Base-by-base conservation (phyloP, 1,139 yeast genomes). In the Hanseniaspora sp. region DNA sequence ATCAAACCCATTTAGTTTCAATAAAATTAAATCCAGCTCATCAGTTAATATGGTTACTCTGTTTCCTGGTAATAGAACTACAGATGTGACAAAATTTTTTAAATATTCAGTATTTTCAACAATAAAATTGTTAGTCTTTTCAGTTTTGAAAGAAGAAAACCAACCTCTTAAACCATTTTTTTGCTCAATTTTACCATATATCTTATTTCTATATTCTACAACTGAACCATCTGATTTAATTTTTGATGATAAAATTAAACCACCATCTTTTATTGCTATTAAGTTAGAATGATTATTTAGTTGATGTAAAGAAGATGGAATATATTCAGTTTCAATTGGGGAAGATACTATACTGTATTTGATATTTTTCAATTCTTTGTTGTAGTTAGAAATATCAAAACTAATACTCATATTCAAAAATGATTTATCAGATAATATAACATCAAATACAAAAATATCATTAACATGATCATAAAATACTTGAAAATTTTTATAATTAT, bases 191-290 rank as follows among this genome's bases (percentile, higher is more conserved):
- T 43, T 43, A 30, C 46, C 46, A 31, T 30, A 43, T 30, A 43
- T 15, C 31, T 43, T 43, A 7, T 23, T 43, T 6, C 37, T 8
- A 17, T 43, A 43, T 15, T 43, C 37, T 3, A 30, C 23, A 31
- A 43, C 37, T 7, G 30, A 7, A 31, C 13, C 23, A 7, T 43
- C 37, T 31, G 13, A 23, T n/a, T 30, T 15, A 13, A 43, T n/a
- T 15, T 43, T 43, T n/a, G 28, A 43, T 3, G 37, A 29, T 23
- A 49, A 28, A 8, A 49, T 13, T 31, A 49, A 37, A 30, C 53
- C 53, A 23, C 53, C 48, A 18, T 45, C 15, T 15, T 49, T 38
- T 33, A 43, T 13, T 7, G 53, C 33, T 3, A 51, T 38, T n/a
- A 44, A 7, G n/a, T 51, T 51, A 11, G 34, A 18, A 15, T 43